phyloP scores from a whole-genome alignment of 768 basidiomycete species.

The Sarcodon sp. region DNA sequence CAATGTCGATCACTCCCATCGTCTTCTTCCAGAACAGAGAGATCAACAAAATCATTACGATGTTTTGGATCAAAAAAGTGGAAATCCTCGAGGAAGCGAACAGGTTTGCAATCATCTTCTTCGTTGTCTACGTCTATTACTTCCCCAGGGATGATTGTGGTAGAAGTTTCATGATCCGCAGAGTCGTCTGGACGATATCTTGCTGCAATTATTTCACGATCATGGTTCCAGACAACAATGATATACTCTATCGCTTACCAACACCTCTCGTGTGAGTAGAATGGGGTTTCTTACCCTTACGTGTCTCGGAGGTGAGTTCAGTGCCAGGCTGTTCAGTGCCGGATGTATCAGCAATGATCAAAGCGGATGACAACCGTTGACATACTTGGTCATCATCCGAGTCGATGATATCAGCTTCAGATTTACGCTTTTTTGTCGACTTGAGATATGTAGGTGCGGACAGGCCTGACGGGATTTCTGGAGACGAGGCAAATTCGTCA shows the following conservation, averaged over 20 bases:
- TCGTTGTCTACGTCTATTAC: conserved; percentile 11
- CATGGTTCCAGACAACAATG: not conserved
- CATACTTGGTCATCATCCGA: not conserved
- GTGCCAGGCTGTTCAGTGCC: not conserved
- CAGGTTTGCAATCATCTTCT: conserved; percentile 28
- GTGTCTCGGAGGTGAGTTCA: not conserved
- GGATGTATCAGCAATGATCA: not conserved
- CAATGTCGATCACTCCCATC: conserved; percentile 23
- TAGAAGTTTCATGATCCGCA: conserved; percentile 6
- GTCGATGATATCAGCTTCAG: not conserved
- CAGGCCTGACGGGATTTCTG: too few species aligned
- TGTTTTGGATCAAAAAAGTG: conserved; percentile 43
- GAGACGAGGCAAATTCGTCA: conserved; percentile 17
- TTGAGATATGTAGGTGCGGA: not conserved
- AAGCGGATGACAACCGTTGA: not conserved
- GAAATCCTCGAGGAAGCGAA: conserved; percentile 47
- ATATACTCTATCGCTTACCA: not conserved
- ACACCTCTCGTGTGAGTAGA: not conserved
- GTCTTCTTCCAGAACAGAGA: conserved; percentile 31
- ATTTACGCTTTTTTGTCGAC: not conserved
- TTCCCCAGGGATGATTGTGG: conserved; percentile 14
- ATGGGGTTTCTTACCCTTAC: not conserved
- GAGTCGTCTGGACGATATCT: conserved; percentile 3
- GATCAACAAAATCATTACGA: conserved; percentile 30
- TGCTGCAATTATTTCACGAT: not conserved